Evolutionary conservation across 768 basidiomycete species (phyloP), one percentile per base, ranked within the genome.

Genomic region (Royoungia palumana): DNA sequence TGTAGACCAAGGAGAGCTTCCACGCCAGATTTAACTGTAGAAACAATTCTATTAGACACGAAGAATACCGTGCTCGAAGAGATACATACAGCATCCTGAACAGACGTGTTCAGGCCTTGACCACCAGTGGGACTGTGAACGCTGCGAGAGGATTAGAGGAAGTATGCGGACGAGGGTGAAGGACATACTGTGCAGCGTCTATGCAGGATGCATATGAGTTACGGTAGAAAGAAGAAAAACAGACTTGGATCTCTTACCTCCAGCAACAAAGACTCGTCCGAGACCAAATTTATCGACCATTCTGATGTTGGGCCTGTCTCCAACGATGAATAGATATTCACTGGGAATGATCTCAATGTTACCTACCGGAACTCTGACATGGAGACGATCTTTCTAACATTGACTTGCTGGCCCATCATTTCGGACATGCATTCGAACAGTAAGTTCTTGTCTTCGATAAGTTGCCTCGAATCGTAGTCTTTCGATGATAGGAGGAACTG

Each of bases 231-330:
- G 3, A 30, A 17, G 5, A 35, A 27, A 24, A 2, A 19, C n/a
- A n/a, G 21, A 10, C 12, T 34, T 6, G 20, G 41, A 17, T 9
- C 13, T 8, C 39, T 42, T 27, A 58, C 79, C 80, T 56, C 79
- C 79, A 22, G 63, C 72, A 14, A 80, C 41, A 50, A 78, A 79
- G 11, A 73, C 74, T n/a, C 75, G 66, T 2, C 75, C 76, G 5
- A 55, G 48, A 16, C 63, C 55, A 53, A 79, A 73, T 19, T 58
- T 67, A 36, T 77, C 55, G 0, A 71, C 72, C 75, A 78, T 75
- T 10, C 79, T 68, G 24, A 79, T 70, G 56, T 77, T 78, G 1
- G 76, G 70, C 24, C 78, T 74, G 42, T 39, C n/a, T 19, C 21
- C 8, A 25, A 50, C 46, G 12, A 50, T 54, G 24, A 25, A 42